Percentiles rank a stretch among this genome's conserved stretches.
Conservation (phyloP, 352 stramenopile species). For the Globisporangium iwayamae region DNA sequence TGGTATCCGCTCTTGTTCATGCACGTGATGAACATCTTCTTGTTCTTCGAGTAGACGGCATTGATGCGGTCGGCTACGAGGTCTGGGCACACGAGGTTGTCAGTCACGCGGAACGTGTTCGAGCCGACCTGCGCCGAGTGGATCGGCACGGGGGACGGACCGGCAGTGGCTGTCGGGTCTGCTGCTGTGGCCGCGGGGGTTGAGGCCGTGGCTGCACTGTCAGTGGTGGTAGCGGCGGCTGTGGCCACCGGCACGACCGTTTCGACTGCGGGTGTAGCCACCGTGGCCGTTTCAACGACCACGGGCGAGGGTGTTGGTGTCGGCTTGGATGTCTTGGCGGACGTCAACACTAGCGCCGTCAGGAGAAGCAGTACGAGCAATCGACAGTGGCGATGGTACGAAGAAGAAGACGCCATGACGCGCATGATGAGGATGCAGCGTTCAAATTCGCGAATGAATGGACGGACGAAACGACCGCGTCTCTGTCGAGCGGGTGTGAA, state of each 20-base stretch:
- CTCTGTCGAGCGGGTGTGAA: neutral
- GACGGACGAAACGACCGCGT: neutral
- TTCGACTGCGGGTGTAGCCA: neutral
- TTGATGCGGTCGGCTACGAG: constrained; percentile 32
- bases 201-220: neutral
- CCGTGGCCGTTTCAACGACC: neutral
- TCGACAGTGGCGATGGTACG: neutral
- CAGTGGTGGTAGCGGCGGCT: neutral
- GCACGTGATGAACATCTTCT: constrained; percentile 45
- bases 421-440: constrained; percentile 1
- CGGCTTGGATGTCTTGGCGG: neutral
- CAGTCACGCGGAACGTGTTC: constrained; percentile 41
- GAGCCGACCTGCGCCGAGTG: constrained; percentile 30
- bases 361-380: neutral
- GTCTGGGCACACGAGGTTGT: constrained; percentile 41
- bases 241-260: neutral
- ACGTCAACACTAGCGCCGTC: constrained; percentile 2
- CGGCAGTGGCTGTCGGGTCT: neutral
- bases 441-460: constrained; percentile 5
- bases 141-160: constrained; percentile 21
- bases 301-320: constrained; percentile 1
- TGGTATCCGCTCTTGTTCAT: constrained; percentile 45
- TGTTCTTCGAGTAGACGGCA: constrained; percentile 46
- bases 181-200: neutral
- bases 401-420: neutral